A percentile compares a stretch with the other conserved stretches of the same genome.
These are phyloP conservation scores for Trichaptum fuscoviolaceum DNA, from an alignment of 768 basidiomycete species.

Conservation along the genomic window DNA sequence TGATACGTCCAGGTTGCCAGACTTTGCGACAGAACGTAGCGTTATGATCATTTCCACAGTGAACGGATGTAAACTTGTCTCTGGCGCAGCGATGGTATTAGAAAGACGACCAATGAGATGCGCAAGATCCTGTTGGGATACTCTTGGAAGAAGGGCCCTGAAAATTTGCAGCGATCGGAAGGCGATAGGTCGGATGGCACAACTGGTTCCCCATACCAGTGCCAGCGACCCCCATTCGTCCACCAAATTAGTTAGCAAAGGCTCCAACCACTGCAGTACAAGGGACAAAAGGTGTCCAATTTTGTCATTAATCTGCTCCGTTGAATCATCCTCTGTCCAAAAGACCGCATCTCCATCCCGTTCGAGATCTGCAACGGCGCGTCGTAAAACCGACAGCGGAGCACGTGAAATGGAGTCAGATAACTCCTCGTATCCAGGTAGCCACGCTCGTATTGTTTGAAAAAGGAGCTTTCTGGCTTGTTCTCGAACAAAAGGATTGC, in stretches of 20 bases:
- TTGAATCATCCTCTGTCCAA: slow-evolving; percentile 69
- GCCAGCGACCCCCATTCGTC: slow-evolving; percentile 79
- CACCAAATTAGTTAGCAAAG: slow-evolving; percentile 61
- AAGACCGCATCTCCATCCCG: slow-evolving; percentile 49
- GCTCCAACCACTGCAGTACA: slow-evolving; percentile 62
- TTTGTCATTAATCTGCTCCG: slow-evolving; percentile 52
- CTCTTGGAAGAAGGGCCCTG: slow-evolving; percentile 67
- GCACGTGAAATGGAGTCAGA: slow-evolving; percentile 44
- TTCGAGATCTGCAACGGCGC: slow-evolving; percentile 50
- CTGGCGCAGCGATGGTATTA: slow-evolving; percentile 73
- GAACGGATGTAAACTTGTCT: slow-evolving; percentile 75
- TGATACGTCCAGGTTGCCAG: slow-evolving; percentile 49
- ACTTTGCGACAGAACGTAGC: slow-evolving; percentile 54
- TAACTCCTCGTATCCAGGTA: slow-evolving; percentile 71
- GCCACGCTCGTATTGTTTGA: slow-evolving; percentile 78
- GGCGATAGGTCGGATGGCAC: slow-evolving; percentile 79
- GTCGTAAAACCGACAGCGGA: slow-evolving; percentile 43
- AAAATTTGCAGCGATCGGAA: slow-evolving; percentile 90
- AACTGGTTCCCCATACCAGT: slow-evolving; percentile 79
- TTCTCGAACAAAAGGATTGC: slow-evolving; percentile 59
- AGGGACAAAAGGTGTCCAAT: slow-evolving; percentile 65
- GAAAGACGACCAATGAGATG: slow-evolving; percentile 78
- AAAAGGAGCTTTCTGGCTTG: slow-evolving; percentile 78
- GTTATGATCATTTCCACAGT: slow-evolving; percentile 79
- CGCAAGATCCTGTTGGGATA: slow-evolving; percentile 68